A percentile compares a stretch with the other conserved stretches of the same genome.
These are phyloP conservation scores for Monilinia aucupariae DNA, from an alignment of 2,329 filamentous ascomycete species.

Conservation along the genomic window DNA sequence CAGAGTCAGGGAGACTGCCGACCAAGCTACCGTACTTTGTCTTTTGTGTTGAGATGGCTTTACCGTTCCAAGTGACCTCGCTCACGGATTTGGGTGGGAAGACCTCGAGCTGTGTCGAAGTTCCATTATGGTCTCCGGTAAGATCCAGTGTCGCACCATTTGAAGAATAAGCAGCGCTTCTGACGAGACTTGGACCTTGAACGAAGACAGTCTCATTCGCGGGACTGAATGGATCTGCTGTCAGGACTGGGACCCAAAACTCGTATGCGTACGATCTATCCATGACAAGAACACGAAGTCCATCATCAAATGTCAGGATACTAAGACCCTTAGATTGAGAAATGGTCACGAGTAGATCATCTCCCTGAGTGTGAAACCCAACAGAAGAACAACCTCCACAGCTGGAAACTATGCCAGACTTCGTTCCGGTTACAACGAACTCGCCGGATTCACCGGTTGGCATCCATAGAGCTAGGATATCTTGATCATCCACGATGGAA, in stretches of 20 bases:
- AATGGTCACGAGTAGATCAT: conserved; percentile 43
- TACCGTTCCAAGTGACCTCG: conserved; percentile 48
- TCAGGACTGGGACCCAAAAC: conserved; percentile 51
- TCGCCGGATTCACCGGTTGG: conserved; percentile 50
- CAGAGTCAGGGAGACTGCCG: conserved; percentile 15
- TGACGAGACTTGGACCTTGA: conserved; percentile 48
- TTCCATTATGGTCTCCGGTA: conserved; percentile 42
- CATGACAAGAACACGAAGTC: conserved; percentile 46
- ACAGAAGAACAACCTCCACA: conserved; percentile 40
- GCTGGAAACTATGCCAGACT: conserved; percentile 45
- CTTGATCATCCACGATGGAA: conserved; percentile 43
- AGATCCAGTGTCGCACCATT: conserved; percentile 39
- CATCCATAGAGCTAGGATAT: conserved; percentile 48
- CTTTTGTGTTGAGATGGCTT: conserved; percentile 31
- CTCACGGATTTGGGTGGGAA: conserved; percentile 44
- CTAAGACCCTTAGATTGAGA: conserved; percentile 46
- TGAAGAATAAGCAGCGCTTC: conserved; percentile 37
- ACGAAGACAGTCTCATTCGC: conserved; percentile 41
- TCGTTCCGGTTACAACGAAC: conserved; percentile 48
- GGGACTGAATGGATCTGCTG: conserved; percentile 36
- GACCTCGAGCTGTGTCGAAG: conserved; percentile 40
- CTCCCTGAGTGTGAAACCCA: conserved; percentile 39
- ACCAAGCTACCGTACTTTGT: conserved; percentile 42
- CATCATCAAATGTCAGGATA: conserved; percentile 43
- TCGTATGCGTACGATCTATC: conserved; percentile 50